These are phyloP conservation scores for Myrica gale DNA, from an alignment of 306 rosid species.

Conservation along the genomic window DNA sequence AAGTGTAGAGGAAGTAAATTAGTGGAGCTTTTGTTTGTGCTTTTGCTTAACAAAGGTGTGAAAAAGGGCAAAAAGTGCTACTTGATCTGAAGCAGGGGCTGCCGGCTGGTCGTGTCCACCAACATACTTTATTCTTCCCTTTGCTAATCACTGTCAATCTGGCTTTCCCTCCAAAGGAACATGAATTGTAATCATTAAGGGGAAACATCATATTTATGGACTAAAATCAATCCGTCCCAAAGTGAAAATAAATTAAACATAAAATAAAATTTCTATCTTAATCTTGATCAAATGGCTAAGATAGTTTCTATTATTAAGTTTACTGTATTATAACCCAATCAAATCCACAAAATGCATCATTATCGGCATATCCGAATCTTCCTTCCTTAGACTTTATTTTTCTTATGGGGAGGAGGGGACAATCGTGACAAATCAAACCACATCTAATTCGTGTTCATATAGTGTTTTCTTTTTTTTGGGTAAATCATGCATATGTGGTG, in stretches of 20 bases:
- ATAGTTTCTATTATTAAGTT: not conserved
- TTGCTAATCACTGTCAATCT: not conserved
- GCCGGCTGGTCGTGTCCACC: not conserved
- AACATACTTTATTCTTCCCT: not conserved
- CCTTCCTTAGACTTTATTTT: not conserved
- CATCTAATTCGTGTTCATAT: no score
- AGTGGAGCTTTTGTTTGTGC: not conserved
- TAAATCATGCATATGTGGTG: no score
- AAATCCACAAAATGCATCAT: not conserved
- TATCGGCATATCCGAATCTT: not conserved
- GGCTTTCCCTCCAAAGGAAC: not conserved
- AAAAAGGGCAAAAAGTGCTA: not conserved
- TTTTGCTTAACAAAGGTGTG: not conserved
- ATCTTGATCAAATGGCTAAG: no score
- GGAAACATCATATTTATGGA: no score
- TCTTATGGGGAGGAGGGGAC: not conserved
- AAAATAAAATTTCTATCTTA: no score
- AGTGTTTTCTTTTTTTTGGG: no score
- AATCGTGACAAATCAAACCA: no score
- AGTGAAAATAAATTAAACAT: no score
- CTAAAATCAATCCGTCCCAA: no score
- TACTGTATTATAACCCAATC: not conserved
- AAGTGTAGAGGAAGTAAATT: not conserved
- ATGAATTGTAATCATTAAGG: not conserved
- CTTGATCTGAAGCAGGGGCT: not conserved